phyloP scores from a whole-genome alignment of 768 basidiomycete genomes.

The Clavaria fumosa region DNA sequence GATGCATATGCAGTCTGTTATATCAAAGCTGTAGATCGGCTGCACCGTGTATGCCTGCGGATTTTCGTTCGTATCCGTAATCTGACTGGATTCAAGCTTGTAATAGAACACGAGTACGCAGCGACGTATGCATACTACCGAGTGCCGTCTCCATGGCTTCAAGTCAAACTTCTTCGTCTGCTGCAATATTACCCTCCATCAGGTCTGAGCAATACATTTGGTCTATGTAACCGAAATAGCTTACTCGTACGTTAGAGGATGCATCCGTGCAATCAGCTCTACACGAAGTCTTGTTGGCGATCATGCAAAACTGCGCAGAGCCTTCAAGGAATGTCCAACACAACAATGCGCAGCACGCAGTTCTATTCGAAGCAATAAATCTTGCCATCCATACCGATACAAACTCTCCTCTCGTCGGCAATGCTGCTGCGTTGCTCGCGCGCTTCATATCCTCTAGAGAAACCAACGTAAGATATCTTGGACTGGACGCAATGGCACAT shows the following conservation, averaged over 20 bases:
- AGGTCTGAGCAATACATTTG: conserved; percentile 44
- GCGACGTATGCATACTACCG: conserved; percentile 93
- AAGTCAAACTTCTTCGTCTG: conserved; percentile 85
- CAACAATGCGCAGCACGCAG: conserved; percentile 94
- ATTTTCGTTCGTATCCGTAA: neutral
- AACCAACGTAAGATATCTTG: conserved; percentile 95
- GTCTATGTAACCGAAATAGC: neutral
- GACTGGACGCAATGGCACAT: conserved; percentile 96
- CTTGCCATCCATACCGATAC: conserved; percentile 93
- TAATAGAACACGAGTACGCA: conserved; percentile 81
- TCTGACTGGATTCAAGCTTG: conserved; percentile 35
- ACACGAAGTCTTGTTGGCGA: conserved; percentile 70
- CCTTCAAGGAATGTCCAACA: conserved; percentile 92
- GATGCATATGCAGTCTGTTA: conserved; percentile 88
- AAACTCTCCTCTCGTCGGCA: conserved; percentile 74
- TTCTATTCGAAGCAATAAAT: conserved; percentile 96
- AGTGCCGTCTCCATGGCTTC: conserved; percentile 94
- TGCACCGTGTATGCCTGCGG: conserved; percentile 50
- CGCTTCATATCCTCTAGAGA: conserved; percentile 96
- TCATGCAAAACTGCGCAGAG: conserved; percentile 85
- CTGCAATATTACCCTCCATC: conserved; percentile 94
- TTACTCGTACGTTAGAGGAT: conserved; percentile 45
- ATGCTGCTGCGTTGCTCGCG: conserved; percentile 81
- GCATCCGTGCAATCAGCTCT: conserved; percentile 60
- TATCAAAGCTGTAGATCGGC: conserved; percentile 83